phyloP scores from a whole-genome alignment of 2,329 filamentous ascomycete species.

The Pseudocercospora musae region DNA sequence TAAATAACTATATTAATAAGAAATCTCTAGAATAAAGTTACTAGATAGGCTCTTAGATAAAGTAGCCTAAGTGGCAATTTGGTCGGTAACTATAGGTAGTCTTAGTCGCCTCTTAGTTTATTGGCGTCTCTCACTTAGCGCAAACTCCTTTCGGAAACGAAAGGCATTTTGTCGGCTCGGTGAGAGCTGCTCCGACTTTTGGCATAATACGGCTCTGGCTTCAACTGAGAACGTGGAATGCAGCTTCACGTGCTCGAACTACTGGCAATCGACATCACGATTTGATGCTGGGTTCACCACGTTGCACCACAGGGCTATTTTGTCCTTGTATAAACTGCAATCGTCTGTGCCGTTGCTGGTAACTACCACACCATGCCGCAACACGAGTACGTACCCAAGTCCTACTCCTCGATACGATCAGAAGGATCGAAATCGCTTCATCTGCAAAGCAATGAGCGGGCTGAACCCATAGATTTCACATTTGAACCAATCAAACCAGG shows the following conservation, averaged over 20 bases:
- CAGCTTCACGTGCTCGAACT: not conserved
- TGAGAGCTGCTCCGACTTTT: not conserved
- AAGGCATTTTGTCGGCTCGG: not conserved
- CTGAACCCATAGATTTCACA: conserved; percentile 53
- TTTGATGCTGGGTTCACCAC: not conserved
- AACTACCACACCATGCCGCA: conserved; percentile 42
- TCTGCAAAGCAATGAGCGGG: conserved; percentile 43
- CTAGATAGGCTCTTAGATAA: too few species aligned
- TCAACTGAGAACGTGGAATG: not conserved
- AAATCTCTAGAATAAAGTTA: too few species aligned
- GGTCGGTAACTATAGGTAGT: not conserved
- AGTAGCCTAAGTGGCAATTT: not conserved
- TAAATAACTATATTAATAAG: too few species aligned
- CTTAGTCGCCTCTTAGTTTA: not conserved
- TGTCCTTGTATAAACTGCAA: not conserved
- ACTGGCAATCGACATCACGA: not conserved
- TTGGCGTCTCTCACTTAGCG: not conserved
- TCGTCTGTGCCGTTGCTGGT: not conserved
- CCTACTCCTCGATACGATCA: conserved; percentile 36
- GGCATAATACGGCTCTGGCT: not conserved
- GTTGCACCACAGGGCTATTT: not conserved
- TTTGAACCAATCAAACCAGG: conserved; percentile 62
- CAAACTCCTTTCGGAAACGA: not conserved
- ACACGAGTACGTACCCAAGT: conserved; percentile 44
- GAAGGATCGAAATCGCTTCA: conserved; percentile 34